Conservation (phyloP, 805 yeast species). For the Myxozyma neglecta region DNA sequence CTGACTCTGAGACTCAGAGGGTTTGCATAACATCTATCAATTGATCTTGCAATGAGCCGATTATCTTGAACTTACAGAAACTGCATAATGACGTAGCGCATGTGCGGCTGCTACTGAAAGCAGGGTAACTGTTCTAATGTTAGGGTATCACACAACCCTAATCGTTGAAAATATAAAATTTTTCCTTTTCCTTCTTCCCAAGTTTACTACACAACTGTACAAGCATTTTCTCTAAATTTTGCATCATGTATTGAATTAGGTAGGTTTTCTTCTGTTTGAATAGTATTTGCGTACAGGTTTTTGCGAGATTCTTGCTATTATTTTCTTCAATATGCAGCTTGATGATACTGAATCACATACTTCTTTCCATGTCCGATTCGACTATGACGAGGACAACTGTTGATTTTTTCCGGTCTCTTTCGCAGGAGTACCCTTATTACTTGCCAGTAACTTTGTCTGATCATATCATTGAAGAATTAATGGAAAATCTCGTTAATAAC, state of each 20-base stretch:
- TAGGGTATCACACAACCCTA: neutral
- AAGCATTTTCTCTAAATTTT: neutral
- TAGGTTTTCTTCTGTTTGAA: neutral
- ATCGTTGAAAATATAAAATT: neutral
- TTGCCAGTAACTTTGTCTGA: constrained; percentile 34
- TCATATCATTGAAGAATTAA: constrained; percentile 3
- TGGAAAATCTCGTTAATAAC: neutral
- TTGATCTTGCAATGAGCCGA: neutral
- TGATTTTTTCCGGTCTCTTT: constrained; percentile 22
- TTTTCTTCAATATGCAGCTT: neutral
- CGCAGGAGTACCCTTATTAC: constrained; percentile 31
- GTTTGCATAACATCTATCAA: neutral
- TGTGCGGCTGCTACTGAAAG: neutral
- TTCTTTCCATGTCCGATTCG: constrained; percentile 34
- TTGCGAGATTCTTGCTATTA: neutral
- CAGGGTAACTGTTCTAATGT: neutral
- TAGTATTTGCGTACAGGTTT: neutral
- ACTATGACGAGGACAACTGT: constrained; percentile 32
- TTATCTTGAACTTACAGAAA: neutral
- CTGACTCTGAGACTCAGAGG: too few relatives aligned
- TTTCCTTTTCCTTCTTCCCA: neutral
- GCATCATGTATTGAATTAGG: neutral
- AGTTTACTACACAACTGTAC: neutral
- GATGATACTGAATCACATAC: constrained; percentile 25
- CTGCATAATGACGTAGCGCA: neutral